These are phyloP conservation scores for Hypoxylon intermedium DNA, from an alignment of 495 filamentous ascomycete genomes.

Conservation along the genomic window DNA sequence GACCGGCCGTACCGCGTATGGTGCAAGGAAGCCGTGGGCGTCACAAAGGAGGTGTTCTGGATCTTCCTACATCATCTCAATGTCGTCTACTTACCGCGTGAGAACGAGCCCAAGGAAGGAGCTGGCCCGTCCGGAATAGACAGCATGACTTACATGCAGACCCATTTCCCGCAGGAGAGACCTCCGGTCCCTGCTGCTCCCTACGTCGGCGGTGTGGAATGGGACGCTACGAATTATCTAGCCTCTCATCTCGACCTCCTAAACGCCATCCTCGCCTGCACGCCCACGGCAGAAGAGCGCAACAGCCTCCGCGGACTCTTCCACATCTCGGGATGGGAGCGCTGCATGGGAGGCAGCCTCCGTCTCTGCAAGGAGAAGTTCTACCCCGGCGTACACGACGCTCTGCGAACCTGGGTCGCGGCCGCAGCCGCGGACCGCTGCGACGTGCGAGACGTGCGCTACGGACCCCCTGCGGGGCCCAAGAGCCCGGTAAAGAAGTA, in stretches of 20 bases:
- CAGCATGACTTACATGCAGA: conserved; percentile 61
- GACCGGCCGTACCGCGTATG: conserved; percentile 89
- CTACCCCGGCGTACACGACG: conserved; percentile 88
- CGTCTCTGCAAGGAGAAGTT: conserved; percentile 97
- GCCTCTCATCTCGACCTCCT: conserved; percentile 90
- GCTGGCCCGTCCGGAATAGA: conserved; percentile 39
- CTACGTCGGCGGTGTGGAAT: conserved; percentile 97
- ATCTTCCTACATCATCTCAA: conserved; percentile 96
- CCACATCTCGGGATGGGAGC: conserved; percentile 88
- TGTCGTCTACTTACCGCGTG: conserved; percentile 70
- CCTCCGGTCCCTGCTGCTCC: conserved; percentile 93
- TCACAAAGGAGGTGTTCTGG: conserved; percentile 99
- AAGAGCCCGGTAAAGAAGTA: conserved; percentile 58
- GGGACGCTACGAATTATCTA: conserved; percentile 97
- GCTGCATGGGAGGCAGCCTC: conserved; percentile 80
- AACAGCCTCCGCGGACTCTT: conserved; percentile 80
- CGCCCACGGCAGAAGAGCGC: conserved; percentile 73
- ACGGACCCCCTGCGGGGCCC: conserved; percentile 65
- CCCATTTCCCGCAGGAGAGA: conserved; percentile 85
- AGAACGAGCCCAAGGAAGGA: conserved; percentile 36
- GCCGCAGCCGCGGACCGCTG: conserved; percentile 88
- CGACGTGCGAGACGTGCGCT: conserved; percentile 76
- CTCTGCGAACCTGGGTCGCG: conserved; percentile 85
- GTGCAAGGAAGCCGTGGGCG: conserved; percentile 88
- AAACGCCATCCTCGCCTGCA: conserved; percentile 87